Evolutionary conservation across 345 rosid genomes (phyloP), one percentile per base, ranked within the genome.

Genomic region (Syzygium aromaticum): DNA sequence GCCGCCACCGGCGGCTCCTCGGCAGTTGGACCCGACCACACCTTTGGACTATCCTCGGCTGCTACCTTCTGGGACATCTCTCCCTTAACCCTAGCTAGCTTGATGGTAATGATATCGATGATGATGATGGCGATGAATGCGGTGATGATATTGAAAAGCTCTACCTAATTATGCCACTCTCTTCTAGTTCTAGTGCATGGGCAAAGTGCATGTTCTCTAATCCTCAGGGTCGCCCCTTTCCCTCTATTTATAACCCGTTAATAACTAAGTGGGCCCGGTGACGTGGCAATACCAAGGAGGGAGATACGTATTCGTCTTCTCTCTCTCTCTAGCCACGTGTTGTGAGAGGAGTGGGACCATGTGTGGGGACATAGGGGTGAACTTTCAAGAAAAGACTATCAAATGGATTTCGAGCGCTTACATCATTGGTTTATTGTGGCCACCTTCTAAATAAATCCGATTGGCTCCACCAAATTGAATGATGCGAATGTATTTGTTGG

Each of bases 61-160:
- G 90, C 92, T 84, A 91, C 43, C 88, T 85, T 92, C 51, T 85
- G 51, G 38, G 92, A 89, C 94, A 92, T 92, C 82, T 38, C 82
- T 73, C 46, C 82, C 82, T 73, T 22, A 11, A 11, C 49, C 82
- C 82, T 30, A 64, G 78, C 78, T 64, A 30, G 11, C 78, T n/a
- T 2, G n/a, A 49, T 80, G 54, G 21, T 52, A 27, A 25, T 33
- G 80, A 73, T 33, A 33, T 33, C 7, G 23, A 16, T 9, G 61
- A 56, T 19, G 77, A 15, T 30, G 40, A 14, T 16, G 38, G 19
- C 17, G 80, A 17, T 33, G 78, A 33, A 17, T 46, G 46, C 21
- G 80, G 80, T 67, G 80, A 8, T 73, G 82, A 33, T 73, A 40
- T 9, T 27, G 49, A 73, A 73, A 73, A 33, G 49, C 82, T 19